Percentiles rank a stretch among this genome's conserved stretches.
Conservation (phyloP, 176 grass and related monocot species). For the sorghum (Sorghum bicolor) region DNA sequence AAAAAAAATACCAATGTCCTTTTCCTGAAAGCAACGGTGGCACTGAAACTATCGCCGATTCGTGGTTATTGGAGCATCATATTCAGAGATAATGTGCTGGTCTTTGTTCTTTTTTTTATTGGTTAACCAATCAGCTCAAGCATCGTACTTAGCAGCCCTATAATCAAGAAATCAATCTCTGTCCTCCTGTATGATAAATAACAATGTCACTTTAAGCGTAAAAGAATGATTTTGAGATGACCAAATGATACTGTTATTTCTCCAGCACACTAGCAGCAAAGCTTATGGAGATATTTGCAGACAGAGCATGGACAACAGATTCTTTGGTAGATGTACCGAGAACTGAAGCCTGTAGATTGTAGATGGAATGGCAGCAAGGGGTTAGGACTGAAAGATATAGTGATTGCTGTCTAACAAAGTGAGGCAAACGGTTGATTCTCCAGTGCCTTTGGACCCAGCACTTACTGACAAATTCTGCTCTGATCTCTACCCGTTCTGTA, state of each 20-base stretch:
- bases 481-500: slow-evolving; percentile 29
- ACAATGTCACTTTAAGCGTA: neutral
- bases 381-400: too few relatives aligned
- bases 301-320: neutral
- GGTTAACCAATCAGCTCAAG: slow-evolving; percentile 1
- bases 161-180: neutral
- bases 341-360: neutral
- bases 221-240: neutral
- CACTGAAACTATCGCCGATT: neutral
- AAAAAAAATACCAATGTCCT: neutral
- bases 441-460: slow-evolving; percentile 41
- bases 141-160: neutral
- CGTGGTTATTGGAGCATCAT: neutral
- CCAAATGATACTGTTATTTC: neutral
- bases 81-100: neutral
- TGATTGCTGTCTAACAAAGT: too few relatives aligned
- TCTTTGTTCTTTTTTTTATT: neutral
- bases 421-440: slow-evolving; percentile 1
- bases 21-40: slow-evolving; percentile 22
- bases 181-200: neutral
- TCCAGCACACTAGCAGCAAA: neutral
- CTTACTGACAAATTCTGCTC: slow-evolving; percentile 23
- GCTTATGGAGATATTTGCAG: neutral
- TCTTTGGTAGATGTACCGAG: neutral
- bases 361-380: neutral